These are phyloP conservation scores for Blastobotrys robertii DNA, from an alignment of 805 yeast genomes.

Conservation along the genomic window DNA sequence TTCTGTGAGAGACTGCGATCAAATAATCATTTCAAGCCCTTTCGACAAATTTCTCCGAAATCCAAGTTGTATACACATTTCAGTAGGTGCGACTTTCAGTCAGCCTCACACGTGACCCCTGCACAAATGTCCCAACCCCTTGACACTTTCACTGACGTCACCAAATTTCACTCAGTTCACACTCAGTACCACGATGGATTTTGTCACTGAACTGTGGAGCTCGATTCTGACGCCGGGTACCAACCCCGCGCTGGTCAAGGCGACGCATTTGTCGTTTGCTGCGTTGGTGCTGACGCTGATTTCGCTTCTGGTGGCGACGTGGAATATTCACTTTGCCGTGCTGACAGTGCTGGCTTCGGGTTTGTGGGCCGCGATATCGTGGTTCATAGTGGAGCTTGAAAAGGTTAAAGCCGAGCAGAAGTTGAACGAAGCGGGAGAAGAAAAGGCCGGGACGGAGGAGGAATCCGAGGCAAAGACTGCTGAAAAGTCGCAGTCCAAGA, in stretches of 20 bases:
- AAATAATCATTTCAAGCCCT: too few relatives aligned
- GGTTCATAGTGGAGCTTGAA: constrained; percentile 74
- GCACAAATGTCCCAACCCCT: too few relatives aligned
- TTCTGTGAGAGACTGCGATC: too few relatives aligned
- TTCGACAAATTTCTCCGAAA: too few relatives aligned
- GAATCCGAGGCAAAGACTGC: too few relatives aligned
- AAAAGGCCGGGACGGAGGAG: neutral
- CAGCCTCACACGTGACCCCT: too few relatives aligned
- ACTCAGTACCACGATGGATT: constrained; percentile 9
- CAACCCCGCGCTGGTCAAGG: constrained; percentile 76
- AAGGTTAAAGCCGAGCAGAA: constrained; percentile 24
- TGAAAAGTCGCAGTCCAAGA: too few relatives aligned
- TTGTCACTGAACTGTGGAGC: constrained; percentile 68
- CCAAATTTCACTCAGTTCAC: constrained; percentile 3
- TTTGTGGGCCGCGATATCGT: constrained; percentile 72
- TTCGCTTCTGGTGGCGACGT: constrained; percentile 48
- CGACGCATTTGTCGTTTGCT: constrained; percentile 78
- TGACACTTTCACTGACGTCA: neutral
- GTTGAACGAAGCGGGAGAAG: constrained; percentile 5
- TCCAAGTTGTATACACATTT: too few relatives aligned
- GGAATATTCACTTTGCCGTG: constrained; percentile 55
- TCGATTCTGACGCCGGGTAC: constrained; percentile 90
- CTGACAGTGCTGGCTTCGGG: constrained; percentile 46
- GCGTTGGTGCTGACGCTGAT: constrained; percentile 49
- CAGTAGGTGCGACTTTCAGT: too few relatives aligned